Evolutionary conservation across 2,329 filamentous ascomycete species (phyloP), one percentile per base, ranked within the genome.

Genomic region (Catunica adiposa): DNA sequence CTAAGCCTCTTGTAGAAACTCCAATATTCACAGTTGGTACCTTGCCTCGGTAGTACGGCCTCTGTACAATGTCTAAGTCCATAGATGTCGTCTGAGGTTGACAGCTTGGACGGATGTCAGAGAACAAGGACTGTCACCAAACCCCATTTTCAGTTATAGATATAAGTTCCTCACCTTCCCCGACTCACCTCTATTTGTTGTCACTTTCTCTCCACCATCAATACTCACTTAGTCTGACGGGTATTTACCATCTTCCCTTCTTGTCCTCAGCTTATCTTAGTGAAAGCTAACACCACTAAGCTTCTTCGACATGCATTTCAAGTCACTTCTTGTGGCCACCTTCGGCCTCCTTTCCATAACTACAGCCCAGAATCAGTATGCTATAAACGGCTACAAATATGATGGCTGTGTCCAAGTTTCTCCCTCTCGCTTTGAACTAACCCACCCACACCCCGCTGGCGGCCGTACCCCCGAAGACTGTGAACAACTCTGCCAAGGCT

Each of bases 391-490:
- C 17, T 59, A 53, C 54, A 53, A 38, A 29, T 60, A 60, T 25
- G 44, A 55, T 40, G 58, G 59, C 44, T 60, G 59, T 29, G 54
- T 57, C 2, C 54, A 56, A 46, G 23, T 58, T 40, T n/a, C 46
- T 22, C 47, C 47, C 7, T 17, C 31, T 20, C 42, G 11, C 29
- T 57, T 53, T 25, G 42, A 53, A 8, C 23, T 55, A 25, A 51
- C 44, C 4, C 37, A 52, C 22, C 51, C 56, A 2, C 53, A 58
- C 23, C 56, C 56, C 11, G 38, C 56, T 15, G 58, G 55, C 11
- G 56, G 56, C 47, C 55, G 58, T 20, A 58, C 58, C 9, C 59
- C 59, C 37, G 58, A 60, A 52, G 59, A 56, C 34, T 60, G 59
- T 20, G 56, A 60, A 23, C 38, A 57, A 14, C 25, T 54, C 8